Base-by-base conservation (phyloP, 164 flowering plant species). In the Hamamelis virginiana region DNA sequence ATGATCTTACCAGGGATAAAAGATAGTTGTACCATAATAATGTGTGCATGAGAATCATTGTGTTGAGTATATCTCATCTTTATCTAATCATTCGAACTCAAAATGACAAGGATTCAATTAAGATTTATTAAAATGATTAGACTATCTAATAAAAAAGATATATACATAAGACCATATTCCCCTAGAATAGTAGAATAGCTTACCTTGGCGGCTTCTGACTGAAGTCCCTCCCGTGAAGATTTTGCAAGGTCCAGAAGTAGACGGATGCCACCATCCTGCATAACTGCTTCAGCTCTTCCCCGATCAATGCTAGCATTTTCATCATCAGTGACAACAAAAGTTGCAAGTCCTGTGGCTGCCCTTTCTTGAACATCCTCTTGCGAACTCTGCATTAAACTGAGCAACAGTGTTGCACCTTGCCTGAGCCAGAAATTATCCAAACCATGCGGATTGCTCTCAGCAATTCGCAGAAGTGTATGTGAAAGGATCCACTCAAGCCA, bases 291-390 rank as follows among this genome's bases (percentile, higher is more conserved):
- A 59, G 98, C 96, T 74, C 97, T 83, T 71, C 82, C 86, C 66
- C 85, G 66, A 68, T 93, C 91, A 74, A 96, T 89, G 67, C 87
- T 88, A 18, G 98, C 91, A 83, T 89, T 88, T 75, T 91, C 98
- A 75, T 96, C 97, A 75, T 96, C 98, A 77, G 87, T 89, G 53
- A 93, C 98, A 65, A 93, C 98, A 81, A 96, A 96, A 23, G 97
- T 89, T 64, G 99, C 98, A 72, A 96, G 89, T 45, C 97, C 99
- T 4, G 95, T 89, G 12, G 98, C 99, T 62, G 99, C 97, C 79
- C 94, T 88, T 77, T 96, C 99, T 76, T 93, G 99, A 71, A 93
- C 98, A 78, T 96, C 98, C 77, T 91, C 99, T 75, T 91, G 95
- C 8, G 77, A 77, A 68, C 98, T 93, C 76, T 88, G 91, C 86